Evolutionary conservation across 2,329 filamentous ascomycete species (phyloP).

Genomic region (Colletotrichum caudatum): DNA sequence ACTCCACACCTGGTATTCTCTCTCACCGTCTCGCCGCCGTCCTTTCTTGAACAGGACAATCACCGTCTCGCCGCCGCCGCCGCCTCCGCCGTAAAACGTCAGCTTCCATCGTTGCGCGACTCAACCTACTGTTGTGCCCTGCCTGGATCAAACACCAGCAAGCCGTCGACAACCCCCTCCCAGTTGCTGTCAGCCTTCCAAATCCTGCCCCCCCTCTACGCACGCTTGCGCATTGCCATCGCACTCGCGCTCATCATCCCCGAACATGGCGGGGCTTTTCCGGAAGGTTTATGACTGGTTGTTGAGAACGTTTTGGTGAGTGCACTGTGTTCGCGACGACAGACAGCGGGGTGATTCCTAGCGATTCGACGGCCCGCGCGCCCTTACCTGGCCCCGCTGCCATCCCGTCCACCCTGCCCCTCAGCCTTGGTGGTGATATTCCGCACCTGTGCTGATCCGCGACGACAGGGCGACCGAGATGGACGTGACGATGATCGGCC

Average conservation of each 20-base stretch:
- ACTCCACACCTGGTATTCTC: constrained; percentile 44
- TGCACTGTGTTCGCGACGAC: constrained; percentile 44
- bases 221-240: constrained; percentile 38
- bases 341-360: constrained; percentile 28
- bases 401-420: constrained; percentile 26
- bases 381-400: constrained; percentile 35
- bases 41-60: constrained; percentile 34
- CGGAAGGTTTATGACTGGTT: constrained; percentile 98
- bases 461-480: constrained; percentile 92
- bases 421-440: constrained; percentile 13
- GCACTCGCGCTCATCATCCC: constrained; percentile 45
- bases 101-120: constrained; percentile 40
- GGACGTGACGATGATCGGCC: constrained; percentile 98
- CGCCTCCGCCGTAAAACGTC: constrained; percentile 9
- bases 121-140: constrained; percentile 13
- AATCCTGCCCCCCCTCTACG: constrained; percentile 7
- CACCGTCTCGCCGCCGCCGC: background rate
- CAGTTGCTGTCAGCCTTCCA: background rate
- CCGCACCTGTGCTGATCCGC: constrained; percentile 43
- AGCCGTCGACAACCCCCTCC: background rate
- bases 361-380: constrained; percentile 27
- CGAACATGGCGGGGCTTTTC: constrained; percentile 88
- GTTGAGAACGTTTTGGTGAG: constrained; percentile 95
- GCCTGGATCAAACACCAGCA: background rate
- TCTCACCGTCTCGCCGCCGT: constrained; percentile 45